phyloP scores from a whole-genome alignment of 2,329 filamentous ascomycete genomes.

The Ophiostoma montium region DNA sequence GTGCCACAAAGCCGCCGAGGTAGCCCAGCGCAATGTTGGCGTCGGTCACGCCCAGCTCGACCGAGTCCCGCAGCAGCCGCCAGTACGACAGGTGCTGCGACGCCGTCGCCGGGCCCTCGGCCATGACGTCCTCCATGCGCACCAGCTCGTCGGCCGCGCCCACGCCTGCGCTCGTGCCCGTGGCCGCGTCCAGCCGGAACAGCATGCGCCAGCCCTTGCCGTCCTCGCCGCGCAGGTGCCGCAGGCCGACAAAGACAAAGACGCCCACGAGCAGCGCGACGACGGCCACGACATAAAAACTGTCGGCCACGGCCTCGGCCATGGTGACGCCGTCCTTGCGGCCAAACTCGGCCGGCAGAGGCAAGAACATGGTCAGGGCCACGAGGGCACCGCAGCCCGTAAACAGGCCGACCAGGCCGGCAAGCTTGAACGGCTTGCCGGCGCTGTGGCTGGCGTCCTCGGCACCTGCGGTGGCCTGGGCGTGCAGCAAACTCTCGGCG shows the following conservation, averaged over 20 bases:
- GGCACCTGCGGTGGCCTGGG: neutral
- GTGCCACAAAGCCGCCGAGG: constrained; percentile 83
- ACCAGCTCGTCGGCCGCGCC: constrained; percentile 1
- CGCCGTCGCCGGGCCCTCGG: neutral
- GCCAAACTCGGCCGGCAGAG: constrained; percentile 67
- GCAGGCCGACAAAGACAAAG: constrained; percentile 67
- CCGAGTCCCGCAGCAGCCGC: constrained; percentile 45
- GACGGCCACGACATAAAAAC: constrained; percentile 73
- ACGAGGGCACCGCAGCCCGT: constrained; percentile 85
- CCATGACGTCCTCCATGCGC: constrained; percentile 7
- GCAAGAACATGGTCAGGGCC: constrained; percentile 69
- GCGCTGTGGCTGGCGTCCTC: neutral
- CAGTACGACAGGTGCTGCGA: constrained; percentile 34
- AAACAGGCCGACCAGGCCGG: constrained; percentile 82
- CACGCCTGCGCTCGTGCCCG: no score
- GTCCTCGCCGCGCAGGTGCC: constrained; percentile 55
- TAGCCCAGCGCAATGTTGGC: constrained; percentile 75
- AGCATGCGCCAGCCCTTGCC: constrained; percentile 56
- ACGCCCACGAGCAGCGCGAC: constrained; percentile 59
- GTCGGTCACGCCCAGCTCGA: constrained; percentile 60
- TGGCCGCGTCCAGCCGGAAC: constrained; percentile 24
- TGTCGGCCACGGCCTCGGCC: constrained; percentile 60
- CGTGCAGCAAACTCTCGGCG: constrained; percentile 13
- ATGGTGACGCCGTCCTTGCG: constrained; percentile 58
- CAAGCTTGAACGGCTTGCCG: constrained; percentile 47